Evolutionary conservation across 2,329 filamentous ascomycete genomes (phyloP).

Genomic region (Nothopassalora personata): DNA sequence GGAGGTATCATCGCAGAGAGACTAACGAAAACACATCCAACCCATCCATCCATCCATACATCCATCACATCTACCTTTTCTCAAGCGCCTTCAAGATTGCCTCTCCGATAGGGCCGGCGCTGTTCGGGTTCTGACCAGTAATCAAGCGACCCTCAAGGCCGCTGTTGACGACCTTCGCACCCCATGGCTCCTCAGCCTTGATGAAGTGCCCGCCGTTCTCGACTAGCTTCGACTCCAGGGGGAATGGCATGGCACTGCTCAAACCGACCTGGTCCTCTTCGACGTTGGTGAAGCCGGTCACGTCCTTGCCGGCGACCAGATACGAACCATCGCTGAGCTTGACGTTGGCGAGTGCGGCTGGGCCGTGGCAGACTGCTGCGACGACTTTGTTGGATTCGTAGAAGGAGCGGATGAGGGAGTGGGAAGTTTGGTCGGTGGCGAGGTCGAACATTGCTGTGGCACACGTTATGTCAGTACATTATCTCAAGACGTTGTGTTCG

Average conservation of each 20-base stretch:
- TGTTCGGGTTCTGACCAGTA: conserved; percentile 47
- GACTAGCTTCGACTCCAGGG: conserved; percentile 54
- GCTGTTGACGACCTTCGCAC: conserved; percentile 39
- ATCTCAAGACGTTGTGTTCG: not conserved
- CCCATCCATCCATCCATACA: not conserved
- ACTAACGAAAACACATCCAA: not conserved
- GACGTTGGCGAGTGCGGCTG: conserved; percentile 57
- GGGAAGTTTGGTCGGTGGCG: conserved; percentile 51
- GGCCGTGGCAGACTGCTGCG: conserved; percentile 64
- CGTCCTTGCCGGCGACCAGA: conserved; percentile 52
- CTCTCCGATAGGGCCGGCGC: conserved; percentile 40
- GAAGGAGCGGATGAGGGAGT: conserved; percentile 59
- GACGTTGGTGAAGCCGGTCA: conserved; percentile 56
- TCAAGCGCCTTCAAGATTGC: conserved; percentile 29
- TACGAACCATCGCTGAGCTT: conserved; percentile 48
- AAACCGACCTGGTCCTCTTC: conserved; percentile 49
- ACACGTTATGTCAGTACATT: not conserved
- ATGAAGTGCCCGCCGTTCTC: conserved; percentile 51
- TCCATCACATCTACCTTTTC: not conserved
- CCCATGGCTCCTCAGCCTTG: conserved; percentile 49
- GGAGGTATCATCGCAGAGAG: not conserved
- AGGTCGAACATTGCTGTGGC: conserved; percentile 59
- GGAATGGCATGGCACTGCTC: conserved; percentile 50
- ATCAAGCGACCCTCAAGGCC: conserved; percentile 35
- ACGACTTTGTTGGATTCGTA: conserved; percentile 57